These are phyloP conservation scores for Solioccasus polychromus DNA, from an alignment of 768 basidiomycete genomes.

Conservation along the genomic window DNA sequence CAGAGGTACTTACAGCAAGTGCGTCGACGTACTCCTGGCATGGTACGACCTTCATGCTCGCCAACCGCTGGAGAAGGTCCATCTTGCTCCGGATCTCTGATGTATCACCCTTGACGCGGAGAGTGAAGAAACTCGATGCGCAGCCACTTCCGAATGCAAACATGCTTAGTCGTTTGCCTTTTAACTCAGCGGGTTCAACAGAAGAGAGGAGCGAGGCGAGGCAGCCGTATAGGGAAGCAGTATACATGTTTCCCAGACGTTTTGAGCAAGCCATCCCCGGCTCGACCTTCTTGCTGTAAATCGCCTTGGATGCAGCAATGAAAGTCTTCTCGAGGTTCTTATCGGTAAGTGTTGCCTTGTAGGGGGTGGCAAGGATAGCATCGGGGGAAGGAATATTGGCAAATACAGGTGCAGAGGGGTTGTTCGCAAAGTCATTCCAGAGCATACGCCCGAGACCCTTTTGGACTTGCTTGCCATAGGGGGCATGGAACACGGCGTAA, in stretches of 20 bases:
- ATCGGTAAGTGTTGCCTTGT: constrained; percentile 80
- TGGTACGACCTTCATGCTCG: constrained; percentile 85
- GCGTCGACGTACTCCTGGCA: constrained; percentile 91
- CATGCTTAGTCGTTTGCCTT: constrained; percentile 84
- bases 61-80: constrained; percentile 74
- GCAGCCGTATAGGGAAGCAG: constrained; percentile 92
- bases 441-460: constrained; percentile 92
- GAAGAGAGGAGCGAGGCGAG: constrained; percentile 82
- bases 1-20: constrained; percentile 50
- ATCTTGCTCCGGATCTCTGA: constrained; percentile 77
- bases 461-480: constrained; percentile 98
- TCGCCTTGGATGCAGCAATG: constrained; percentile 69
- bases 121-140: constrained; percentile 90
- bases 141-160: constrained; percentile 97
- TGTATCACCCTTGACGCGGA: constrained; percentile 86
- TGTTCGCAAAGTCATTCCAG: constrained; percentile 88
- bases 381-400: constrained; percentile 72
- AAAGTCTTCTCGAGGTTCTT: constrained; percentile 96
- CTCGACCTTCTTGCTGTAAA: constrained; percentile 72
- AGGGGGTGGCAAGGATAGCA: constrained; percentile 59
- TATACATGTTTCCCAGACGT: constrained; percentile 98
- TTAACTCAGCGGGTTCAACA: constrained; percentile 65
- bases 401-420: constrained; percentile 67
- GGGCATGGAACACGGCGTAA: constrained; percentile 94
- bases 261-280: constrained; percentile 85